Base-by-base conservation (phyloP, 2,329 filamentous ascomycete species). In the Curvularia sp. region DNA sequence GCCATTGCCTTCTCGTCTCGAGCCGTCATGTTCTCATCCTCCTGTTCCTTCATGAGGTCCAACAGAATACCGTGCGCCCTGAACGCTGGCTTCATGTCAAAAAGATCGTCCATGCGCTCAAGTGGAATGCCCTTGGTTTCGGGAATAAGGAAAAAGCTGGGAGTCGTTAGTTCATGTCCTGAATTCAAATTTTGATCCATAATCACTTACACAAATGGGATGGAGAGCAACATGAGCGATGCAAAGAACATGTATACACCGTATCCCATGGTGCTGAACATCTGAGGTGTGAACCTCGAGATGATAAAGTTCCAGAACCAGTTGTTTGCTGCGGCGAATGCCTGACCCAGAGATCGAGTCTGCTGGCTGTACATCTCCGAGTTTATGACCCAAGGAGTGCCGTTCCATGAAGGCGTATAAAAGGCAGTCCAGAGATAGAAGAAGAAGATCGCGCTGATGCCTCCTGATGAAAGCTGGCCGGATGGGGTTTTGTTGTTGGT, bases 361-460 rank as follows among this genome's bases (percentile, higher is more conserved):
- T 88, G 88, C 63, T 87, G 85, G 70, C 89, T 86, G 75, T 92
- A 92, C 82, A 92, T 92, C 76, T 93, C 89, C 0, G 73, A 76
- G 80, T 91, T 91, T 70, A 90, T 78, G 30, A 93, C 88, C 90
- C 90, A 92, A 0, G 89, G 89, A 0, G 88, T 90, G 5, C 88
- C 88, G 72, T 91, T 91, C 88, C 88, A 91, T 0, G 85, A 77
- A 1, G 79, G 88, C 0, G 88, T 91, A 77, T 92, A 92, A 74
- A 89, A 87, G 0, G 84, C 85, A 0, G 88, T 91, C 87, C 87
- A 91, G 1, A 91, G 81, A 69, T 91, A 91, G 79, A 91, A 90
- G 81, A 91, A 89, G 74, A 88, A 86, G 53, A 89, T 83, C 15
- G 87, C 86, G 0, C 84, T 84, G 50, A 87, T 85, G 15, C 86